phyloP scores from a whole-genome alignment of 208 protist genomes.

The Angomonas desouzai region DNA sequence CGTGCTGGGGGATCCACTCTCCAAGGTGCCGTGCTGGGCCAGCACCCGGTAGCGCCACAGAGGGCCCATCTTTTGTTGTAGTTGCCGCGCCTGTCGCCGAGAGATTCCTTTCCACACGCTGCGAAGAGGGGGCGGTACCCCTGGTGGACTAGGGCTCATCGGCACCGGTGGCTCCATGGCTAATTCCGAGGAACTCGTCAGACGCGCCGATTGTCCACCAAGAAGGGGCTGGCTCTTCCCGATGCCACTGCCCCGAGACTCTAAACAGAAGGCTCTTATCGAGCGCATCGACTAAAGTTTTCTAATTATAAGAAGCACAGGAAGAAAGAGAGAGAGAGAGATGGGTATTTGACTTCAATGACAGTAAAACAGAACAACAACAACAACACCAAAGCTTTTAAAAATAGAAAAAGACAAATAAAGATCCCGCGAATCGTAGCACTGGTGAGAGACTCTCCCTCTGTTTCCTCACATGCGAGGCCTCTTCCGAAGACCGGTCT shows the following conservation, averaged over 20 bases:
- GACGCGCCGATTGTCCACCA: neutral
- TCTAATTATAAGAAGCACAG: neutral
- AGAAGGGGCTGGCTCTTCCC: neutral
- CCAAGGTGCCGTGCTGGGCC: neutral
- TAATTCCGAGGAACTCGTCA: neutral
- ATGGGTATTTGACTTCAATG: neutral
- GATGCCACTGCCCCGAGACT: neutral
- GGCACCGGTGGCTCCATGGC: neutral
- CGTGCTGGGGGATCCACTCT: neutral
- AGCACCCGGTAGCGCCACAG: constrained; percentile 41
- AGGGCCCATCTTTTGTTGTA: constrained; percentile 36
- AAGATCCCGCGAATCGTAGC: neutral
- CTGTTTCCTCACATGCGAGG: constrained; percentile 13
- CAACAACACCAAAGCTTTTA: neutral
- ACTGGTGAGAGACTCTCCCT: constrained; percentile 1
- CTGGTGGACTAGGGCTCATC: neutral
- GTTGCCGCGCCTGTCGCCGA: constrained; percentile 38
- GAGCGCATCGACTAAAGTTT: neutral
- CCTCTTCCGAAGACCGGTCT: constrained; percentile 68
- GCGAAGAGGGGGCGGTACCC: neutral
- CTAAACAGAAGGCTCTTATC: neutral
- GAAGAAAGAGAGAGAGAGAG: constrained; percentile 9
- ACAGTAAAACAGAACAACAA: neutral
- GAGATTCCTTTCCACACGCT: constrained; percentile 1
- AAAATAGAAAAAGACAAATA: neutral